A percentile compares a stretch with the other conserved stretches of the same genome.
These are phyloP conservation scores for Bolboschoenoplectus hybrid DNA, from an alignment of 202 grass and related monocot genomes.

Conservation along the genomic window DNA sequence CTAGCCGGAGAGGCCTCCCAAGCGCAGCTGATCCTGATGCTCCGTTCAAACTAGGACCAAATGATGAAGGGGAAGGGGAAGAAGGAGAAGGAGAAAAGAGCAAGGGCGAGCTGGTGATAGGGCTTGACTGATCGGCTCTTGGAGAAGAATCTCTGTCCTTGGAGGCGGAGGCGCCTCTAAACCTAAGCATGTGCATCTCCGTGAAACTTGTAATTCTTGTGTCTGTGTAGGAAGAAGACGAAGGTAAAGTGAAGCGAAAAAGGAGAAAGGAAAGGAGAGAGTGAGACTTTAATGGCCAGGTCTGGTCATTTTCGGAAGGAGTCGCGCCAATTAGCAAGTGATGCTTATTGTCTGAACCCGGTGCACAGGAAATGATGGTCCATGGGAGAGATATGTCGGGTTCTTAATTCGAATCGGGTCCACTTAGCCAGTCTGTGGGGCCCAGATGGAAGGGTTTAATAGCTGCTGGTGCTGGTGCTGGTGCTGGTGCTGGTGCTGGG, in stretches of 20 bases:
- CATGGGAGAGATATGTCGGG: not conserved
- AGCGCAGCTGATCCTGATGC: conserved; percentile 25
- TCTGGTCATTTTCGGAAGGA: conserved; percentile 7
- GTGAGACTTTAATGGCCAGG: conserved; percentile 41
- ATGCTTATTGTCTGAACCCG: not conserved
- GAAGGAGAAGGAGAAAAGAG: conserved; percentile 34
- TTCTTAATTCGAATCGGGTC: not conserved
- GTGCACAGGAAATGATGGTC: not conserved
- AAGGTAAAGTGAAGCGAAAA: conserved; percentile 13
- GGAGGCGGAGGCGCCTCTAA: conserved; percentile 56
- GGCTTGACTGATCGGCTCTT: conserved; percentile 17
- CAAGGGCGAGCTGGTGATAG: conserved; percentile 10
- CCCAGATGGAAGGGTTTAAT: not conserved
- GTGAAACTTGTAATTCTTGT: not conserved
- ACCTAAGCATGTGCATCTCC: conserved; percentile 76
- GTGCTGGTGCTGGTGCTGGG: not conserved
- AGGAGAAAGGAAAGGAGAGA: not conserved
- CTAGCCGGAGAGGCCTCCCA: conserved; percentile 55
- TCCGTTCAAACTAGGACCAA: not conserved
- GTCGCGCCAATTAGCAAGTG: conserved; percentile 33
- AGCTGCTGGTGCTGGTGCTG: not conserved
- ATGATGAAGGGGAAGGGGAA: conserved; percentile 36
- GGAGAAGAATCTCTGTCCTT: conserved; percentile 44
- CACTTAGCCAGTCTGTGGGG: not conserved
- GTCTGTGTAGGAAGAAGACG: not conserved